These are phyloP conservation scores for Colletotrichum sp. DNA, from an alignment of 2,329 filamentous ascomycete genomes.

Conservation along the genomic window DNA sequence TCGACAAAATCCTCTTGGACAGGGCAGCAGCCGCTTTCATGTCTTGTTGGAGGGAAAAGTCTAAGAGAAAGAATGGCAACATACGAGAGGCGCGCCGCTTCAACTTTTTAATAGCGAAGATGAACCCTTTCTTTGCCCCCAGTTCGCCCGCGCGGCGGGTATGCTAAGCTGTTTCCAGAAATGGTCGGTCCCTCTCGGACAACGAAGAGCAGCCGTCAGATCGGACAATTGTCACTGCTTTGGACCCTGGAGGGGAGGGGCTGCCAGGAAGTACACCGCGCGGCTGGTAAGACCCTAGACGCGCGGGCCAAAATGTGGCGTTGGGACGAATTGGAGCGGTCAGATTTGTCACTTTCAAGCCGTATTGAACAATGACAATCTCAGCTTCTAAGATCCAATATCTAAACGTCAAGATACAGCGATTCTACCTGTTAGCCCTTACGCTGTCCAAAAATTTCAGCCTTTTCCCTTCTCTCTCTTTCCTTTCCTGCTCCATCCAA, in stretches of 20 bases:
- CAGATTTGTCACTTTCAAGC: background rate
- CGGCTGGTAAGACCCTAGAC: background rate
- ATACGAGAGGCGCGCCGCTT: background rate
- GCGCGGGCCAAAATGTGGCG: background rate
- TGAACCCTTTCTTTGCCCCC: background rate
- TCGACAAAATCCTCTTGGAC: background rate
- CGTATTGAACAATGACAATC: background rate
- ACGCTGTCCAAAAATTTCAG: background rate
- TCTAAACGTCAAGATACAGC: background rate
- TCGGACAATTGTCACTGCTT: background rate
- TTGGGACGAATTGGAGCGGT: background rate
- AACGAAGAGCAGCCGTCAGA: background rate
- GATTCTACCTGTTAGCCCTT: fast-evolving
- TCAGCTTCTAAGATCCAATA: background rate
- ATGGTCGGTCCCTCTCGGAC: background rate
- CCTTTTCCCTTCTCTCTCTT: background rate
- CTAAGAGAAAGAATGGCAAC: background rate
- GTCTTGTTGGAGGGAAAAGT: background rate
- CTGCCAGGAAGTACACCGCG: background rate
- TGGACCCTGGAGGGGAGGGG: background rate
- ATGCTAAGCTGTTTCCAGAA: constrained; percentile 5
- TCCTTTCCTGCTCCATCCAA: background rate
- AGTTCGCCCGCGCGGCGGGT: constrained; percentile 11
- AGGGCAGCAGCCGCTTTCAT: background rate
- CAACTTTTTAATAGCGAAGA: background rate